Conservation (phyloP, 345 rosid genomes). For the Turnera subulata region DNA sequence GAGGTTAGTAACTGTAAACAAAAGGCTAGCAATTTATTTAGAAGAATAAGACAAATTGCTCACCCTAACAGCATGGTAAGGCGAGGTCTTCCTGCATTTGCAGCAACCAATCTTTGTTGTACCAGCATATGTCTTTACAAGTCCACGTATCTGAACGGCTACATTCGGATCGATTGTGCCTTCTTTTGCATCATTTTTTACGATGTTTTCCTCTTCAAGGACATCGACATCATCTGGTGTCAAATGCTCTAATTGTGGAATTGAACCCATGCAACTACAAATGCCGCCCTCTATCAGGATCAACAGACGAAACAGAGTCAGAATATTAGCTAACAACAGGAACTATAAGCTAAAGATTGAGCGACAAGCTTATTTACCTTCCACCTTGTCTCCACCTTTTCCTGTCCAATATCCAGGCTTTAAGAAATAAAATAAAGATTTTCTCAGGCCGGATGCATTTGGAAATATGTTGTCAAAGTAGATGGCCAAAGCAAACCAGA, state of each 20-base stretch:
- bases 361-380: conserved; percentile 47
- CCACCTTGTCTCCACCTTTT: conserved; percentile 65
- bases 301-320: conserved; percentile 12
- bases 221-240: conserved; percentile 83
- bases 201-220: conserved; percentile 69
- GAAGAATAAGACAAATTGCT: conserved; percentile 6
- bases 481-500: conserved; percentile 73
- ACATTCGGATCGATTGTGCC: conserved; percentile 47
- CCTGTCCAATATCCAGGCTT: conserved; percentile 86
- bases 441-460: conserved; percentile 77
- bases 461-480: conserved; percentile 84
- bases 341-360: conserved; percentile 2
- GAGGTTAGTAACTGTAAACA: no score
- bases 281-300: conserved; percentile 66
- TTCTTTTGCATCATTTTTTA: conserved; percentile 49
- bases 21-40: no score
- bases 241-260: conserved; percentile 48
- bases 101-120: conserved; percentile 46
- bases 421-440: conserved; percentile 66
- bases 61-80: conserved; percentile 83
- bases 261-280: conserved; percentile 68
- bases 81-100: conserved; percentile 73
- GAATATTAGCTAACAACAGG: conserved; percentile 1
- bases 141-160: conserved; percentile 83
- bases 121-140: conserved; percentile 73